Percentiles rank a stretch among this genome's conserved stretches.
Conservation (phyloP, 2,329 filamentous ascomycete species). For the Aspergillus ochraceoroseus region DNA sequence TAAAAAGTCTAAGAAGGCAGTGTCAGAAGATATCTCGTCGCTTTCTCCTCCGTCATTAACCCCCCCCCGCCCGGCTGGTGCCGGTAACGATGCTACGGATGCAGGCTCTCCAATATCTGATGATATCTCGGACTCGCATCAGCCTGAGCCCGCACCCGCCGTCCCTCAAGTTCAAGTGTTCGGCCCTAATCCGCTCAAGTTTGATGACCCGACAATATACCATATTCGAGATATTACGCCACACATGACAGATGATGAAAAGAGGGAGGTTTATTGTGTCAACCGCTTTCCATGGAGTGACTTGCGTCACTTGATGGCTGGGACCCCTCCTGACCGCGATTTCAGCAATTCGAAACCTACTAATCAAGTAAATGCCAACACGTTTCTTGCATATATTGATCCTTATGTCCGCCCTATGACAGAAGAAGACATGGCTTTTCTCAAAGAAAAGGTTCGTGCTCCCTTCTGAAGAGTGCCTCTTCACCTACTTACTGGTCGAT, state of each 20-base stretch:
- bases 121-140: conserved; percentile 54
- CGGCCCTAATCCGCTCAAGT: conserved; percentile 86
- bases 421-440: conserved; percentile 89
- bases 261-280: conserved; percentile 82
- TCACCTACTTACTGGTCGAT: conserved; percentile 14
- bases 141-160: conserved; percentile 56
- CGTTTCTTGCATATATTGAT: conserved; percentile 88
- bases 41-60: conserved; percentile 42
- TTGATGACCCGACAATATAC: conserved; percentile 86
- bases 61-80: conserved; percentile 39
- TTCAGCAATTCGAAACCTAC: conserved; percentile 90
- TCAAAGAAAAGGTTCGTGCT: conserved; percentile 65
- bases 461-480: neutral
- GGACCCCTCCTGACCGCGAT: conserved; percentile 86
- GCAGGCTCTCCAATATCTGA: conserved; percentile 61
- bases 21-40: conserved; percentile 37
- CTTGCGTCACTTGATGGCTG: conserved; percentile 77
- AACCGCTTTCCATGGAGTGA: conserved; percentile 75
- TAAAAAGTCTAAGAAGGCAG: conserved; percentile 38
- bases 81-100: conserved; percentile 56
- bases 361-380: conserved; percentile 89
- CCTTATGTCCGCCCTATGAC: conserved; percentile 84
- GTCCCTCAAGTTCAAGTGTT: conserved; percentile 77
- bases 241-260: conserved; percentile 78
- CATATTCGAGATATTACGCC: conserved; percentile 73